A percentile compares a stretch with the other conserved stretches of the same genome.
These are phyloP conservation scores for Noccaea caerulescens DNA, from an alignment of 345 rosid genomes.

Conservation along the genomic window DNA sequence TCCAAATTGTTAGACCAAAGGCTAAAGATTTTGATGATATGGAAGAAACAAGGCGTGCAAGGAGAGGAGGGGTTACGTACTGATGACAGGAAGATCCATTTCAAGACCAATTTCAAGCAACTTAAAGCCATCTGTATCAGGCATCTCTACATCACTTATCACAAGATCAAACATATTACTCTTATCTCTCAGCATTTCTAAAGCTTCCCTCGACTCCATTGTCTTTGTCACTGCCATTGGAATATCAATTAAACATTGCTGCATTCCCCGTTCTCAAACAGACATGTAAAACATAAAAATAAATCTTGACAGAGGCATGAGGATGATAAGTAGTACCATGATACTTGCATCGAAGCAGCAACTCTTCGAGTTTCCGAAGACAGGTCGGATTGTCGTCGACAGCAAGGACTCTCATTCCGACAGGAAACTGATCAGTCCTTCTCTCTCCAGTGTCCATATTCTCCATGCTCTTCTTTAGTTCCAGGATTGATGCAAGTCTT, in stretches of 20 bases:
- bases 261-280: not conserved
- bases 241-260: conserved; percentile 27
- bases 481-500: conserved; percentile 19
- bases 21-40: not conserved
- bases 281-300: not conserved
- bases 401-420: conserved; percentile 83
- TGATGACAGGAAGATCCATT: conserved; percentile 97
- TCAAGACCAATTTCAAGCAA: conserved; percentile 90
- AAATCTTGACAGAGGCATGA: not conserved
- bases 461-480: not conserved
- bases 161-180: conserved; percentile 77
- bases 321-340: conserved; percentile 49
- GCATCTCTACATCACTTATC: conserved; percentile 88
- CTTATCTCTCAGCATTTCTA: conserved; percentile 63
- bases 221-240: conserved; percentile 66
- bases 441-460: conserved; percentile 34
- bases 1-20: conserved; percentile 13
- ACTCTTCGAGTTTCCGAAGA: conserved; percentile 59
- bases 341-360: conserved; percentile 77
- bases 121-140: conserved; percentile 83
- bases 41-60: not conserved
- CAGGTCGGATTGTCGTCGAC: conserved; percentile 84
- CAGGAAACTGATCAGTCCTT: conserved; percentile 59
- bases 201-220: conserved; percentile 66
- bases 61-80: conserved; percentile 43